A percentile compares a stretch with the other conserved stretches of the same genome.
These are phyloP conservation scores for Tricholoma saponaceum DNA, from an alignment of 768 basidiomycete genomes.

Conservation along the genomic window DNA sequence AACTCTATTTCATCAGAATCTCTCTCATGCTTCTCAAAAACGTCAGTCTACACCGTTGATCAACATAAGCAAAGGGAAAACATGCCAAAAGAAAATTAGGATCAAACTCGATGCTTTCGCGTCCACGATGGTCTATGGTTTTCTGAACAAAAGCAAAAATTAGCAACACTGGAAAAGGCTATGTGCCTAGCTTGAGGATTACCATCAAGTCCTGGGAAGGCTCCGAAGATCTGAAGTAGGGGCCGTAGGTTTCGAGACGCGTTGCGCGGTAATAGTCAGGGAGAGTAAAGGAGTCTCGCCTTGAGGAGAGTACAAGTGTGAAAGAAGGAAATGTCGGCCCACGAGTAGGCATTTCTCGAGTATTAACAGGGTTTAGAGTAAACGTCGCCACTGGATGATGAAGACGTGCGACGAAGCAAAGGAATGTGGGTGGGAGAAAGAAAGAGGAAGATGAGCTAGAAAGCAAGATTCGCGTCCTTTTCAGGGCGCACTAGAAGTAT, in stretches of 20 bases:
- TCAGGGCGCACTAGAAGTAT: not conserved
- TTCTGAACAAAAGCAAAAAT: not conserved
- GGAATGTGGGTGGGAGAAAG: not conserved
- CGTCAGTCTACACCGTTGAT: not conserved
- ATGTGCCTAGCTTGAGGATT: not conserved
- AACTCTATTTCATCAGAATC: not conserved
- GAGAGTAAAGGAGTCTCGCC: not conserved
- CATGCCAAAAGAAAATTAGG: not conserved
- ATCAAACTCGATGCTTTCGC: slow-evolving; percentile 1
- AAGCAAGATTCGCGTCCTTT: not conserved
- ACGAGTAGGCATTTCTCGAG: not conserved
- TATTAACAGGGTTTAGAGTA: slow-evolving; percentile 1
- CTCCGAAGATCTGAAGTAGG: not conserved
- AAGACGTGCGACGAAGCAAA: not conserved
- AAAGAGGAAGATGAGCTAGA: not conserved
- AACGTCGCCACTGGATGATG: not conserved
- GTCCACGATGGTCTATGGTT: slow-evolving; percentile 2
- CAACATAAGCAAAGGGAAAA: not conserved
- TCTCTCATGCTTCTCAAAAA: not conserved
- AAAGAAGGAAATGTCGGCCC: slow-evolving; percentile 1
- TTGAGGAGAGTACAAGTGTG: not conserved
- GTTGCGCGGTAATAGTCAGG: slow-evolving; percentile 2
- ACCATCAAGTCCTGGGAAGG: not conserved
- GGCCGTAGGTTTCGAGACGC: not conserved
- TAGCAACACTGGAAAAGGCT: not conserved